These are phyloP conservation scores for Gentiana straminea DNA, from an alignment of 257 asterid genomes.

Conservation along the genomic window DNA sequence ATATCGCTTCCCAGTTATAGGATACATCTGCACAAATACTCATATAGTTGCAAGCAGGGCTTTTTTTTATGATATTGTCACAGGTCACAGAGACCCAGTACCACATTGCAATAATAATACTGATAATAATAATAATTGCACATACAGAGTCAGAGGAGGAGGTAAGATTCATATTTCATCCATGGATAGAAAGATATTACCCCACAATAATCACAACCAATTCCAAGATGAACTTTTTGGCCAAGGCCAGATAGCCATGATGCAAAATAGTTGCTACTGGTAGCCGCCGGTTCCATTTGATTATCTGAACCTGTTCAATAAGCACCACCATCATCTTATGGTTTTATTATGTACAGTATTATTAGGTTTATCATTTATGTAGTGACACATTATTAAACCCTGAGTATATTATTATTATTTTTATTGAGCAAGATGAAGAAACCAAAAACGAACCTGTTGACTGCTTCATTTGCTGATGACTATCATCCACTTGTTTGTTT, in stretches of 20 bases:
- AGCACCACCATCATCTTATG: no score
- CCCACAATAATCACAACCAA: constrained; percentile 81
- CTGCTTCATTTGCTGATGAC: constrained; percentile 14
- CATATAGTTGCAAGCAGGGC: background rate
- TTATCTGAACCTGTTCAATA: background rate
- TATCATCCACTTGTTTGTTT: constrained; percentile 4
- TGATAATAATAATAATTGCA: no score
- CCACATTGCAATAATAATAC: no score
- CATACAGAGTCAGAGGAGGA: no score
- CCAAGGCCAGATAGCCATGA: constrained; percentile 17
- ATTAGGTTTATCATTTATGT: no score
- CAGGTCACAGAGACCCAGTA: no score
- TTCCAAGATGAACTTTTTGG: constrained; percentile 30
- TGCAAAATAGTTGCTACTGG: background rate
- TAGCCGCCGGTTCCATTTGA: background rate
- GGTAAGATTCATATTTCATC: no score
- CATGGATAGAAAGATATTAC: constrained; percentile 20
- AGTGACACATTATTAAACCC: no score
- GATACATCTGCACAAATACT: constrained; percentile 40
- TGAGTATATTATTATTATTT: no score
- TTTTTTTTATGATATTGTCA: no score
- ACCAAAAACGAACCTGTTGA: constrained; percentile 28
- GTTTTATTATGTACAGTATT: no score
- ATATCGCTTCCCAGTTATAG: constrained; percentile 56
- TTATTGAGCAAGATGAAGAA: constrained; percentile 7